Conservation (phyloP, 2,329 filamentous ascomycete species). For the Monosporascus sp. region DNA sequence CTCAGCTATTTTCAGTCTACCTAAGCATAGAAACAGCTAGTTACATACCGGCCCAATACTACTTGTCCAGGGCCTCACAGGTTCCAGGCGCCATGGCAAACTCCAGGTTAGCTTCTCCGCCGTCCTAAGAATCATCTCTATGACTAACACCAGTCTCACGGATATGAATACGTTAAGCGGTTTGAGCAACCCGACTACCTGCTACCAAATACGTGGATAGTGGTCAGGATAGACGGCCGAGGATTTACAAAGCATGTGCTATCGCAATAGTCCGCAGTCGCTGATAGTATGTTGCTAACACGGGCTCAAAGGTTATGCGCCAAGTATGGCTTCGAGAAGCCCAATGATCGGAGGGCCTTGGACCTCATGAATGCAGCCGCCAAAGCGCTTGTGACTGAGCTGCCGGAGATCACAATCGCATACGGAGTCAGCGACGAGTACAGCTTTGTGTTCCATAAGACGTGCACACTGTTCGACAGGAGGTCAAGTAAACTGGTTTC, state of each 20-base stretch:
- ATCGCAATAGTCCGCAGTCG: slow-evolving; percentile 1
- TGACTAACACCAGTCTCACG: slow-evolving; percentile 32
- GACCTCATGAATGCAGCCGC: slow-evolving; percentile 94
- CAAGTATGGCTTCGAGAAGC: slow-evolving; percentile 83
- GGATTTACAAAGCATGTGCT: slow-evolving; percentile 81
- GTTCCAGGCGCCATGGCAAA: slow-evolving; percentile 41
- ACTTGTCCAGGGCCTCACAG: neutral
- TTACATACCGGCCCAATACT: neutral
- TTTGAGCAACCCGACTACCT: slow-evolving; percentile 82
- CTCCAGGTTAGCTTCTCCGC: slow-evolving; percentile 40
- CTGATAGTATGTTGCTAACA: neutral
- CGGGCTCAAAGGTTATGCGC: slow-evolving; percentile 60
- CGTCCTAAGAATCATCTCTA: neutral
- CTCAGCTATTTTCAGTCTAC: neutral
- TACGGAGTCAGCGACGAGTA: slow-evolving; percentile 97
- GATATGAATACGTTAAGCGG: slow-evolving; percentile 87
- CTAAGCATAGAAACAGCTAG: too few species aligned
- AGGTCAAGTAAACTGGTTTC: slow-evolving; percentile 83
- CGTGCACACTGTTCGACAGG: slow-evolving; percentile 77
- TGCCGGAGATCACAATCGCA: slow-evolving; percentile 79
- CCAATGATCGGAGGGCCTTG: slow-evolving; percentile 81
- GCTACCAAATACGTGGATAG: slow-evolving; percentile 90
- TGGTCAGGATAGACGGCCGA: slow-evolving; percentile 87
- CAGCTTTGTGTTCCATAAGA: slow-evolving; percentile 86
- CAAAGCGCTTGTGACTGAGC: slow-evolving; percentile 72